A percentile compares a stretch with the other conserved stretches of the same genome.
phyloP scores from a whole-genome alignment of 2,329 filamentous ascomycete species.

The Bipolaris gigantea region DNA sequence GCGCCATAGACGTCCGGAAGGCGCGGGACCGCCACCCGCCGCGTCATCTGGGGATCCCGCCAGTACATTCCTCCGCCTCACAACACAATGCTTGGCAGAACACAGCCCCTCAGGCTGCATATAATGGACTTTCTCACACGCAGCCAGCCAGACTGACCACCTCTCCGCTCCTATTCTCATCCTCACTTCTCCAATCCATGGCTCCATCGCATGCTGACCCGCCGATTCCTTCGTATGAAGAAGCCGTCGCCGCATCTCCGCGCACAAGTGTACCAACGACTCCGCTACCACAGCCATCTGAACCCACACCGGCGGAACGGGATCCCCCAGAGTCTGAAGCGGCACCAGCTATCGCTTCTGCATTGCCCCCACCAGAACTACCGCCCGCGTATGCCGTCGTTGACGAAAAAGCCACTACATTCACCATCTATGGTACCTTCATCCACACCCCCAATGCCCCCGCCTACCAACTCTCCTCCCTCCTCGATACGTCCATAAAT shows the following conservation, averaged over 20 bases:
- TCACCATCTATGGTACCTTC: slow-evolving; percentile 30
- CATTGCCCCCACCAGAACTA: slow-evolving; percentile 6
- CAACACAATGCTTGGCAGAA: slow-evolving; percentile 7
- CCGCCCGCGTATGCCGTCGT: slow-evolving; percentile 31
- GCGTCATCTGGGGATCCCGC: slow-evolving; percentile 7
- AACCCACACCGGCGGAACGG: background rate
- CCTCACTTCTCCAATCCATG: slow-evolving; percentile 1
- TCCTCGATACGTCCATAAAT: slow-evolving; percentile 25
- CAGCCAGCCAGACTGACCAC: background rate
- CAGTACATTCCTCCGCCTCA: background rate
- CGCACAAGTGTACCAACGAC: background rate
- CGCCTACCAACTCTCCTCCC: slow-evolving; percentile 32
- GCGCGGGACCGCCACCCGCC: background rate
- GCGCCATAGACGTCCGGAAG: background rate
- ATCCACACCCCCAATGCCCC: slow-evolving; percentile 28
- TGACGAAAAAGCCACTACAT: slow-evolving; percentile 26
- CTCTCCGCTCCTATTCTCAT: background rate
- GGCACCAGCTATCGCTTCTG: background rate
- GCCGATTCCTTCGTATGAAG: slow-evolving; percentile 25
- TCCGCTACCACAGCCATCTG: background rate
- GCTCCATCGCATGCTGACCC: slow-evolving; percentile 1
- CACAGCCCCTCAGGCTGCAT: background rate
- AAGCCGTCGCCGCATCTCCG: slow-evolving; percentile 11
- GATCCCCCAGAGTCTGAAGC: background rate
- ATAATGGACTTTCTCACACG: background rate